Conservation (phyloP, 176 grass and related monocot genomes). For the Zizania latifolia region DNA sequence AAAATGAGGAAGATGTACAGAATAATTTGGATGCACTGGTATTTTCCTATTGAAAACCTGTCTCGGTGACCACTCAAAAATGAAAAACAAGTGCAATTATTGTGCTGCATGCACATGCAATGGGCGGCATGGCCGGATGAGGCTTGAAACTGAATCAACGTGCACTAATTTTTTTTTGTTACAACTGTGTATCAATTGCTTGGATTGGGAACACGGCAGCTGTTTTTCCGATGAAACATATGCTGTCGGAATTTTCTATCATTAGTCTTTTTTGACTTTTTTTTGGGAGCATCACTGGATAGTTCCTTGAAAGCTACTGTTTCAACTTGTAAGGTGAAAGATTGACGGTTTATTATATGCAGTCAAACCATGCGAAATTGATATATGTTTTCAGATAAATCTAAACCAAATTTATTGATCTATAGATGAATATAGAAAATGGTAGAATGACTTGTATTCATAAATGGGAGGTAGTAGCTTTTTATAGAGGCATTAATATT, state of each 20-base stretch:
- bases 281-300: background rate
- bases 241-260: background rate
- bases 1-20: background rate
- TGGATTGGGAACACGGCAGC: background rate
- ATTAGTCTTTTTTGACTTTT: background rate
- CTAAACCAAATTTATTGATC: too few species aligned
- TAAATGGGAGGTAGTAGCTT: too few species aligned
- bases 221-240: background rate
- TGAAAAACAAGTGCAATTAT: background rate
- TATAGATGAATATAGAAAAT: too few species aligned
- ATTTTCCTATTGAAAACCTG: background rate
- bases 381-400: too few species aligned
- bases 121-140: background rate
- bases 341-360: too few species aligned
- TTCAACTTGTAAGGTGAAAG: too few species aligned
- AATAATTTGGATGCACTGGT: background rate
- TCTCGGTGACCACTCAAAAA: background rate
- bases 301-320: background rate
- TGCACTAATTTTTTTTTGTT: background rate
- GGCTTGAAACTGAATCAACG: background rate
- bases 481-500: background rate
- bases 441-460: too few species aligned
- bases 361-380: too few species aligned
- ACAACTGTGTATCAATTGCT: background rate
- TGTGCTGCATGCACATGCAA: background rate